Conservation (phyloP, 257 asterid species). For the Nicotiana paniculata region DNA sequence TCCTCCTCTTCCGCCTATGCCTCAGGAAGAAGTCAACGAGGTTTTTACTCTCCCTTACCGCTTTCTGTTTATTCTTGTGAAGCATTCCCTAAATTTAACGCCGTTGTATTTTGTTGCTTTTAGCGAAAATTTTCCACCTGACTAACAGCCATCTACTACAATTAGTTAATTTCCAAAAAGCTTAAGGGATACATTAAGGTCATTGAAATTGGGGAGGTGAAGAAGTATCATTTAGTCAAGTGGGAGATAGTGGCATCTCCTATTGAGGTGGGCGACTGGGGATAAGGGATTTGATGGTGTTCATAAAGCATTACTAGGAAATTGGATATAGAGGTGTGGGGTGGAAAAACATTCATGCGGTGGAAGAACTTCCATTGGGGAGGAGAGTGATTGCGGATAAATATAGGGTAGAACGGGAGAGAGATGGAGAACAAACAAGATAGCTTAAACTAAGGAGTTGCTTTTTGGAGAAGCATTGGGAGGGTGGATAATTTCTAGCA, state of each 20-base stretch:
- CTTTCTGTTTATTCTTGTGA: neutral
- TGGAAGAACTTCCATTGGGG: neutral
- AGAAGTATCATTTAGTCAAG: neutral
- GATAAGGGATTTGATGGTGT: neutral
- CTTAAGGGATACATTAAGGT: neutral
- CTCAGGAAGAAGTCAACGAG: conserved; percentile 92
- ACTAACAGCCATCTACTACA: neutral
- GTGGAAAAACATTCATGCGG: neutral
- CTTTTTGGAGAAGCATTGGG: neutral
- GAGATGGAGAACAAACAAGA: neutral
- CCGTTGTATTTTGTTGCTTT: neutral
- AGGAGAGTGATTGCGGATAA: neutral
- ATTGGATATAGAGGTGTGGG: neutral
- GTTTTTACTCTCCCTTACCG: conserved; percentile 25
- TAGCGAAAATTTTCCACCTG: neutral
- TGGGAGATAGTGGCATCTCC: neutral
- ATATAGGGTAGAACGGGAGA: neutral
- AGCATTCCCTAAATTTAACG: neutral
- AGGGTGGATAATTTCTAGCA: neutral
- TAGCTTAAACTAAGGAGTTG: neutral
- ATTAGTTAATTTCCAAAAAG: neutral
- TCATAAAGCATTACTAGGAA: neutral
- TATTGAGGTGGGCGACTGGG: neutral
- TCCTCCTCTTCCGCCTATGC: conserved; percentile 19
- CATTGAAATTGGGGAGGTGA: neutral